Evolutionary conservation across 495 filamentous ascomycete species (phyloP).

Genomic region (Neurospora sp.): DNA sequence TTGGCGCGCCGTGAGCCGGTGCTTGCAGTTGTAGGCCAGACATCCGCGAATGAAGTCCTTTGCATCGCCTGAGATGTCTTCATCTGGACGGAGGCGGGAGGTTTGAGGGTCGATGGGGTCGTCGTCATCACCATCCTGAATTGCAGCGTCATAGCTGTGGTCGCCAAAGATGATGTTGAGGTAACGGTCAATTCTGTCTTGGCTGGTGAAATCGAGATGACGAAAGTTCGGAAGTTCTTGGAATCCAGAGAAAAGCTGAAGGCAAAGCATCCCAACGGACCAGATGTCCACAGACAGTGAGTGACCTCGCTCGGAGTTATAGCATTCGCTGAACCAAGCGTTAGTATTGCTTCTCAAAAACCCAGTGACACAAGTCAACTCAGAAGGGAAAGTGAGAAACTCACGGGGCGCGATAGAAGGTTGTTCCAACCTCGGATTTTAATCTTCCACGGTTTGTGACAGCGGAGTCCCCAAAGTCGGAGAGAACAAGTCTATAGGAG

Average conservation of each 20-base stretch:
- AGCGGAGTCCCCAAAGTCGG: constrained; percentile 62
- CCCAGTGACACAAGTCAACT: background rate
- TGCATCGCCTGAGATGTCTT: constrained; percentile 54
- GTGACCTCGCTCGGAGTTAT: constrained; percentile 10
- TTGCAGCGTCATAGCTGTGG: background rate
- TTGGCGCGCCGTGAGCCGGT: constrained; percentile 66
- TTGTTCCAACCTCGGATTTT: constrained; percentile 53
- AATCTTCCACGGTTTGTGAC: constrained; percentile 38
- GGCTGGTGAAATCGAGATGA: constrained; percentile 4
- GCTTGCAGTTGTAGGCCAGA: constrained; percentile 59
- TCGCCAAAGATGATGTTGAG: constrained; percentile 42
- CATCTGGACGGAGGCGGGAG: constrained; percentile 44
- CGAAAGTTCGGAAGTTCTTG: constrained; percentile 4
- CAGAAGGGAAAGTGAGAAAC: constrained; percentile 10
- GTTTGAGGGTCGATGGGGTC: background rate
- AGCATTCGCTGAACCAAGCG: constrained; percentile 12
- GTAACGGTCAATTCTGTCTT: constrained; percentile 6
- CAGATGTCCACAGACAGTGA: constrained; percentile 33
- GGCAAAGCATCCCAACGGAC: constrained; percentile 31
- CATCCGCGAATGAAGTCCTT: constrained; percentile 67
- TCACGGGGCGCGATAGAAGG: constrained; percentile 62
- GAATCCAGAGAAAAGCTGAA: constrained; percentile 15
- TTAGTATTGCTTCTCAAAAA: background rate
- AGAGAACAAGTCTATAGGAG: constrained; percentile 51
- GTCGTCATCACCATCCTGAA: background rate